Conservation (phyloP, 371 early-diverging fungal species). For the Apophysomyces ossiformis region DNA sequence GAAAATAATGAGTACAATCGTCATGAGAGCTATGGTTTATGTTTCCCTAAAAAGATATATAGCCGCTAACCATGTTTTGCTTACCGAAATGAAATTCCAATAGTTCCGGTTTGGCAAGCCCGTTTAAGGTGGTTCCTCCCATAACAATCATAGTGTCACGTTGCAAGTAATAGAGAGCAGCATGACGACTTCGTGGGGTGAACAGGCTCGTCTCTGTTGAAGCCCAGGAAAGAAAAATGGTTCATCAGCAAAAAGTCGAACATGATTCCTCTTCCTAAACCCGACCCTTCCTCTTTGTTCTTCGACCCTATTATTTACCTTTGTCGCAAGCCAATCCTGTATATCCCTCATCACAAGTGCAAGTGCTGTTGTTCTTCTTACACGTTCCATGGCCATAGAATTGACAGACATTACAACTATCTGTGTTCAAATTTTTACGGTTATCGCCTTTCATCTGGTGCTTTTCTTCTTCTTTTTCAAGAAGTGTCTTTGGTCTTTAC, state of each 20-base stretch:
- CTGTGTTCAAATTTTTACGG: neutral
- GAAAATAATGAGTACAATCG: too few relatives aligned
- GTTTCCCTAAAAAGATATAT: too few relatives aligned
- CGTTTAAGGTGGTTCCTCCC: slow-evolving; percentile 6
- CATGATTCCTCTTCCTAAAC: too few relatives aligned
- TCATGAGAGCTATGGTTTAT: too few relatives aligned
- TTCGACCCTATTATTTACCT: neutral
- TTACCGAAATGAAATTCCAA: slow-evolving; percentile 12
- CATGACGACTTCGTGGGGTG: slow-evolving; percentile 13
- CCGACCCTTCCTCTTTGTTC: too few relatives aligned
- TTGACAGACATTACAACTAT: neutral
- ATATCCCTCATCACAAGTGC: neutral
- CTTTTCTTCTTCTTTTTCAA: neutral
- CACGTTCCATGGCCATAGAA: neutral
- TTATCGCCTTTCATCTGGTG: neutral
- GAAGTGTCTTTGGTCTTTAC: neutral
- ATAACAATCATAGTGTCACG: slow-evolving; percentile 12
- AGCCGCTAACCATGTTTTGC: neutral
- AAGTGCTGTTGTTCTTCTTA: neutral
- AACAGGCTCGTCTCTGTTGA: neutral
- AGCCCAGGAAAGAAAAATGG: too few relatives aligned
- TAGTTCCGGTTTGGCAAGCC: neutral
- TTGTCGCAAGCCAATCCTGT: neutral
- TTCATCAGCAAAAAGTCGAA: neutral
- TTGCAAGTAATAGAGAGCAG: neutral